Percentiles rank a stretch among this genome's conserved stretches.
Evolutionary conservation across 495 filamentous ascomycete genomes (phyloP).

Genomic region (Amorphotheca resinae): DNA sequence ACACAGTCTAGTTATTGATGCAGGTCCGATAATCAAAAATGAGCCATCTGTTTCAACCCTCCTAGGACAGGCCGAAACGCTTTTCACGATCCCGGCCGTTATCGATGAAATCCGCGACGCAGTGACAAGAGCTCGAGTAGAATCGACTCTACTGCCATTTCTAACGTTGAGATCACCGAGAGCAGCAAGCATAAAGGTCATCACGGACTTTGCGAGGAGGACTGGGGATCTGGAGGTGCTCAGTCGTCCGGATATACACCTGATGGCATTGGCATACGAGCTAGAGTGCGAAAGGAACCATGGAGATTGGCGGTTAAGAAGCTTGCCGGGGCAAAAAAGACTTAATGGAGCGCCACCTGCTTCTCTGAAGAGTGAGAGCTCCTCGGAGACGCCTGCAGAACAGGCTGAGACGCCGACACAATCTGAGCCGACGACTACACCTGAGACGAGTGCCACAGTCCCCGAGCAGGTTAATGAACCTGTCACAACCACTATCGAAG

Average conservation of each 20-base stretch:
- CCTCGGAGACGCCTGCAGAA: slow-evolving; percentile 16
- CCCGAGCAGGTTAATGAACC: slow-evolving; percentile 6
- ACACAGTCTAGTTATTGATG: slow-evolving; percentile 77
- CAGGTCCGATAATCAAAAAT: slow-evolving; percentile 85
- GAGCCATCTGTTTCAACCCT: slow-evolving; percentile 69
- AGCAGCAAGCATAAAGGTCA: slow-evolving; percentile 59
- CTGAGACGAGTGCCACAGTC: slow-evolving; percentile 21
- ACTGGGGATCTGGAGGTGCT: slow-evolving; percentile 84
- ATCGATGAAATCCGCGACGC: slow-evolving; percentile 80
- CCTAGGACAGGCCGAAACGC: slow-evolving; percentile 56
- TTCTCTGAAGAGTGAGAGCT: slow-evolving; percentile 22
- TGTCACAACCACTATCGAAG: not conserved
- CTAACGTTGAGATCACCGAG: slow-evolving; percentile 60
- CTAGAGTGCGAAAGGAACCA: slow-evolving; percentile 73
- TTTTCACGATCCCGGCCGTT: slow-evolving; percentile 80
- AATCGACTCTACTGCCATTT: slow-evolving; percentile 76
- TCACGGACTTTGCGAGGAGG: slow-evolving; percentile 76
- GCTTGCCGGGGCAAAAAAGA: slow-evolving; percentile 60
- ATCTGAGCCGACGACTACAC: not conserved
- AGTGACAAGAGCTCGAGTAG: slow-evolving; percentile 64
- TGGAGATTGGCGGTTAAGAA: slow-evolving; percentile 72
- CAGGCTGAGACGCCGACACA: slow-evolving; percentile 10
- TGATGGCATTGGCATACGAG: slow-evolving; percentile 86
- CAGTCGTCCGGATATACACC: slow-evolving; percentile 74
- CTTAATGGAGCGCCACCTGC: slow-evolving; percentile 58